These are phyloP conservation scores for Chytriomyces sp. DNA, from an alignment of 192 early-diverging fungal species.

Conservation along the genomic window DNA sequence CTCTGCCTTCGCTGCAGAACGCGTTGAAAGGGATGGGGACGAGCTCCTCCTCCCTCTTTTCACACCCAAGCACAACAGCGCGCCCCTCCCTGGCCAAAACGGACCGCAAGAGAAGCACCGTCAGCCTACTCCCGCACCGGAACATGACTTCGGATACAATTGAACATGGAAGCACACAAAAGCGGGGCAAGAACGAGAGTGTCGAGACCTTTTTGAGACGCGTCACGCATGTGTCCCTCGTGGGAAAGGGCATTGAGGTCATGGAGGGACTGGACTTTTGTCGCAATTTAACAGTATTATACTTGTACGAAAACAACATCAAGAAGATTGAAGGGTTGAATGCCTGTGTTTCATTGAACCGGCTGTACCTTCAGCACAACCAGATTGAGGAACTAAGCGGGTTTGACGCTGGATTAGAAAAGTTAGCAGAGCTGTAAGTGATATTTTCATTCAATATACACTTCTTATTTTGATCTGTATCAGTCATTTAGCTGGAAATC, in stretches of 20 bases:
- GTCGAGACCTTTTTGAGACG: constrained; percentile 46
- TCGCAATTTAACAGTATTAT: constrained; percentile 48
- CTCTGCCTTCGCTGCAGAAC: constrained; percentile 13
- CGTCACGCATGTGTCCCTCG: constrained; percentile 49
- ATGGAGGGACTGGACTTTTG: constrained; percentile 50
- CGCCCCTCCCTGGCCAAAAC: background rate
- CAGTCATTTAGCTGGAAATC: constrained; percentile 52
- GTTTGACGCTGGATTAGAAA: constrained; percentile 40
- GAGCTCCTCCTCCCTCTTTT: constrained; percentile 3
- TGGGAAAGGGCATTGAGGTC: constrained; percentile 40
- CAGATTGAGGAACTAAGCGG: constrained; percentile 47
- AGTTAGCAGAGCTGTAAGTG: constrained; percentile 42
- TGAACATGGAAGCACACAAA: constrained; percentile 46
- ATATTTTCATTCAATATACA: background rate
- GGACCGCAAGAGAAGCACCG: background rate
- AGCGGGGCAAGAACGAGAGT: constrained; percentile 35
- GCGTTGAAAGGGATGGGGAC: constrained; percentile 9
- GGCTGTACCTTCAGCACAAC: constrained; percentile 58
- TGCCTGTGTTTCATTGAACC: constrained; percentile 34
- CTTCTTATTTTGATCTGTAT: background rate
- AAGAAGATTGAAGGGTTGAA: constrained; percentile 43
- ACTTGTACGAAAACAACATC: constrained; percentile 59
- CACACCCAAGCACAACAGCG: background rate
- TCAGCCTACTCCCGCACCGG: no score
- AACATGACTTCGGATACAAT: constrained; percentile 42